Conservation (phyloP, 768 basidiomycete species). For the Rhizopogon salebrosus region DNA sequence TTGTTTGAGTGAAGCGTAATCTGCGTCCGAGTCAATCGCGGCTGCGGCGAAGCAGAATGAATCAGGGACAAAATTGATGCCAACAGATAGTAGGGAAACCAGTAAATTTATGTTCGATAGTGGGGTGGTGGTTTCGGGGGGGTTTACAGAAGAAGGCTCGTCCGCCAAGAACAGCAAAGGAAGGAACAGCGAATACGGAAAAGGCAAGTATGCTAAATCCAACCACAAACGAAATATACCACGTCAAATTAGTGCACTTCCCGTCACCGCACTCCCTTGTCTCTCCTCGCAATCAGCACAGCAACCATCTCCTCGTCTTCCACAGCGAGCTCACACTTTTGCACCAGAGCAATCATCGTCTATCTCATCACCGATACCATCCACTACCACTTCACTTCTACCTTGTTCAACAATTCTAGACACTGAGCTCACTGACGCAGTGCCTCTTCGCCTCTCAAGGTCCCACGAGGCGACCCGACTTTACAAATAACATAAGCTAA, state of each 20-base stretch:
- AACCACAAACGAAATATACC: constrained; percentile 29
- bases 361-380: background rate
- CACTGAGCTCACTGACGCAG: constrained; percentile 1
- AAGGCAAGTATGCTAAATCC: constrained; percentile 28
- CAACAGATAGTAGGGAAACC: background rate
- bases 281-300: constrained; percentile 15
- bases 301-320: constrained; percentile 11
- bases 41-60: background rate
- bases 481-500: constrained; percentile 7
- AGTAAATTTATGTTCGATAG: background rate
- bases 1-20: background rate
- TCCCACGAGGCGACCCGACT: constrained; percentile 32
- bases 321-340: background rate
- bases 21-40: background rate
- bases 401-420: background rate
- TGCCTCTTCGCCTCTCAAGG: constrained; percentile 8
- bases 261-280: constrained; percentile 24
- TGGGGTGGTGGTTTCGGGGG: background rate
- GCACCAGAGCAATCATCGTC: background rate
- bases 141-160: constrained; percentile 6
- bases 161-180: constrained; percentile 22
- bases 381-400: background rate
- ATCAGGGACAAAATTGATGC: too few species aligned
- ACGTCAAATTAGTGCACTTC: constrained; percentile 24
- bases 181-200: constrained; percentile 20